Conservation (phyloP, 2,329 filamentous ascomycete species). For the Aspergillus jensenii region DNA sequence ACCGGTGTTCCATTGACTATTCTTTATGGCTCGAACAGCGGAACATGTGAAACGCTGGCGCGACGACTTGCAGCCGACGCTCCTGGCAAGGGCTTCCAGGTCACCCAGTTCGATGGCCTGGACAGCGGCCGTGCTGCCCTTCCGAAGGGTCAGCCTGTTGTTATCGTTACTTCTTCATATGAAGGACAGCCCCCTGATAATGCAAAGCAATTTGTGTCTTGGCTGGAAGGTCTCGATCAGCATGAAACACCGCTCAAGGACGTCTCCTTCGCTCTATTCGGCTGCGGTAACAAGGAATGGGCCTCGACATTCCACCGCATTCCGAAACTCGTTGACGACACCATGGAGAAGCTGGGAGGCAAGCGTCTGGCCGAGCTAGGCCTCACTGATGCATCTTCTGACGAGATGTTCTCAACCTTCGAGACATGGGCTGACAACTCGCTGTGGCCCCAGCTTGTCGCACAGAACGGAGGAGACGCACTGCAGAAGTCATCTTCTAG, state of each 20-base stretch:
- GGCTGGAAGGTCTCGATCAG: conserved; percentile 56
- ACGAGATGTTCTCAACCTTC: conserved; percentile 17
- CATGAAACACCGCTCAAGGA: conserved; percentile 49
- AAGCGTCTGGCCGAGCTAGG: conserved; percentile 52
- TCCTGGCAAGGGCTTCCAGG: conserved; percentile 54
- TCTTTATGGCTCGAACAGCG: conserved; percentile 71
- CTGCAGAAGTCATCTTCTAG: not conserved
- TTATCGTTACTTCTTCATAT: conserved; percentile 70
- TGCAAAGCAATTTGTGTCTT: conserved; percentile 65
- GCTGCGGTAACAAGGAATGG: conserved; percentile 61
- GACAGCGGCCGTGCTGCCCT: conserved; percentile 63
- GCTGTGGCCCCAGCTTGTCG: conserved; percentile 2
- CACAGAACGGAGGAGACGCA: not conserved
- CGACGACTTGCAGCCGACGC: conserved; percentile 62
- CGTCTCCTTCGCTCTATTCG: conserved; percentile 68
- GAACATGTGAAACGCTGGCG: conserved; percentile 71
- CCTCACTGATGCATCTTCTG: conserved; percentile 53
- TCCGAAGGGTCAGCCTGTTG: conserved; percentile 59
- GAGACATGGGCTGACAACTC: conserved; percentile 5
- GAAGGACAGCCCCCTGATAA: conserved; percentile 74
- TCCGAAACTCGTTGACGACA: conserved; percentile 61
- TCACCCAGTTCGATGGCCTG: conserved; percentile 34
- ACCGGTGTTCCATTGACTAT: conserved; percentile 53
- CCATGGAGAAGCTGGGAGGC: conserved; percentile 52
- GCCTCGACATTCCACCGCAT: conserved; percentile 64